Conservation (phyloP, 2,329 filamentous ascomycete species). For the Akanthomyces lecanii region DNA sequence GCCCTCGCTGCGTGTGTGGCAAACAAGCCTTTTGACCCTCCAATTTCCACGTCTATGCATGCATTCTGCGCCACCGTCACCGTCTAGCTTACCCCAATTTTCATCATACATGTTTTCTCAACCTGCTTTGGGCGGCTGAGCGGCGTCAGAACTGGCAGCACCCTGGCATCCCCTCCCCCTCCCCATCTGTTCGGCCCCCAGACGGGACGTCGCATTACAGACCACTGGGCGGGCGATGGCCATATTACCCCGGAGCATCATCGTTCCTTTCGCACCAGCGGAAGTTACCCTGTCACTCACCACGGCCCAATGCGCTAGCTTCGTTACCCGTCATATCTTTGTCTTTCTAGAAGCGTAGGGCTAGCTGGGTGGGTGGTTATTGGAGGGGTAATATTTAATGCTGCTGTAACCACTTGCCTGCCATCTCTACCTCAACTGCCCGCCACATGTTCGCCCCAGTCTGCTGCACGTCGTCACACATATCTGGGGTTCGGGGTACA, state of each 20-base stretch:
- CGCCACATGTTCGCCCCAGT: neutral
- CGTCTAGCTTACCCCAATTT: neutral
- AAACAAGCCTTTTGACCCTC: neutral
- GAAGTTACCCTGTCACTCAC: slow-evolving; percentile 8
- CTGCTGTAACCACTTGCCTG: slow-evolving; percentile 14
- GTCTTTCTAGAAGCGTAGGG: neutral
- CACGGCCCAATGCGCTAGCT: neutral
- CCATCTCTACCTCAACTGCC: neutral
- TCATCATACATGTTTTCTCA: neutral
- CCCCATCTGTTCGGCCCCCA: neutral
- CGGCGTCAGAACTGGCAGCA: too few species aligned
- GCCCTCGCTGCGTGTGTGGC: neutral
- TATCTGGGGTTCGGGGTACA: slow-evolving; percentile 13
- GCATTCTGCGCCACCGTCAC: neutral
- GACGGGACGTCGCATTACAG: slow-evolving; percentile 7
- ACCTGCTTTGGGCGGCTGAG: too few species aligned
- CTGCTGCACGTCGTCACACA: neutral
- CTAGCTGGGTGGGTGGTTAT: neutral
- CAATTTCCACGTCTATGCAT: neutral
- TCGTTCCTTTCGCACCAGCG: slow-evolving; percentile 16
- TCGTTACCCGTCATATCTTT: slow-evolving; percentile 4
- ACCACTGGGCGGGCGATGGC: neutral
- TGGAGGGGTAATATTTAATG: neutral
- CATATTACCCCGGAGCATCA: neutral
- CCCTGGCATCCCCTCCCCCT: neutral